A percentile compares a stretch with the other conserved stretches of the same genome.
Evolutionary conservation across 352 stramenopile genomes (phyloP).

Genomic region (Pythium coloratum): DNA sequence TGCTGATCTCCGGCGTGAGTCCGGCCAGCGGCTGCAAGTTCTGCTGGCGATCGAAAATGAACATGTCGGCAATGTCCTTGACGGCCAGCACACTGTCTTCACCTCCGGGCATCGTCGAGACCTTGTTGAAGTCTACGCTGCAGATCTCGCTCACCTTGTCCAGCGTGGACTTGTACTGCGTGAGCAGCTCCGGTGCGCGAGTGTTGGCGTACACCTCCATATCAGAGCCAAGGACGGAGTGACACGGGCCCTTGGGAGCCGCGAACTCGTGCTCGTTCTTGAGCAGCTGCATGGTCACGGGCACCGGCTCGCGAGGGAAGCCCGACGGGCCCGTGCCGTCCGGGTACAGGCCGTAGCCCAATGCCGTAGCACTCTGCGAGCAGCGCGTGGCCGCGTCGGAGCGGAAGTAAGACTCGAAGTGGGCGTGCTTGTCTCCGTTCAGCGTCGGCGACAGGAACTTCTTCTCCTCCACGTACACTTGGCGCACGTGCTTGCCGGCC

Average conservation of each 20-base stretch:
- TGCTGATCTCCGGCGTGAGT: conserved; percentile 52
- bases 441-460: conserved; percentile 71
- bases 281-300: conserved; percentile 84
- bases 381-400: conserved; percentile 79
- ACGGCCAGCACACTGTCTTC: conserved; percentile 78
- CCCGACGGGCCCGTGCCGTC: conserved; percentile 68
- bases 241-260: conserved; percentile 76
- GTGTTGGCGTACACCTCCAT: conserved; percentile 55
- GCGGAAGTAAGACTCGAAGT: conserved; percentile 88
- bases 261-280: conserved; percentile 86
- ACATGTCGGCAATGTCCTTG: conserved; percentile 85
- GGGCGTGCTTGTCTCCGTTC: conserved; percentile 66
- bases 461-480: conserved; percentile 65
- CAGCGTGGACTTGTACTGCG: conserved; percentile 55
- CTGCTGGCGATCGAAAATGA: conserved; percentile 78
- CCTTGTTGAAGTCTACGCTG: conserved; percentile 55
- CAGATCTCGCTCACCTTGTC: conserved; percentile 56
- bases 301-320: conserved; percentile 71
- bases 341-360: conserved; percentile 81
- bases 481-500: conserved; percentile 66
- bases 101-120: conserved; percentile 51
- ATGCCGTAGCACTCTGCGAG: conserved; percentile 70
- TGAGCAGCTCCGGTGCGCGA: conserved; percentile 57
- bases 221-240: conserved; percentile 46
- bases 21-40: conserved; percentile 49